Conservation (phyloP, 768 basidiomycete species). For the Suillus occidentalis region DNA sequence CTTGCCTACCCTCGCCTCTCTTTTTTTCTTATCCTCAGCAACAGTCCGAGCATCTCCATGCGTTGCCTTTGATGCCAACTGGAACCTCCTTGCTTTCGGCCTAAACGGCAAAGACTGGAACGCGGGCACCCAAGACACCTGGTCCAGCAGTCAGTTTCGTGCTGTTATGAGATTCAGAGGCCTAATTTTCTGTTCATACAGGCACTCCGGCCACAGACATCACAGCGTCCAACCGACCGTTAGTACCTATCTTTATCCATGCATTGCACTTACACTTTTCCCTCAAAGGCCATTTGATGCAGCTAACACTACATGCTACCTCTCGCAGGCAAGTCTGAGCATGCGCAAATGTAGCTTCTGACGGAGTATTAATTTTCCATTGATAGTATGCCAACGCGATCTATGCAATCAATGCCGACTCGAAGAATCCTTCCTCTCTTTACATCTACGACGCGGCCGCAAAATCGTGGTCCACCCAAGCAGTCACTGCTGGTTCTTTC, state of each 20-base stretch:
- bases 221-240: slow-evolving; percentile 78
- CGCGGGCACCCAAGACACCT: slow-evolving; percentile 68
- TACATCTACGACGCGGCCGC: slow-evolving; percentile 79
- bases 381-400: slow-evolving; percentile 83
- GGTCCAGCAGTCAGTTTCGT: slow-evolving; percentile 51
- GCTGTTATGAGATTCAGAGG: background rate
- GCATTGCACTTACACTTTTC: slow-evolving; percentile 6
- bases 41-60: slow-evolving; percentile 52
- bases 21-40: slow-evolving; percentile 44
- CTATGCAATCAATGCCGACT: slow-evolving; percentile 81
- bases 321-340: slow-evolving; percentile 52
- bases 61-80: slow-evolving; percentile 74
- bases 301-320: slow-evolving; percentile 65
- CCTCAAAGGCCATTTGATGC: slow-evolving; percentile 62
- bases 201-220: slow-evolving; percentile 56
- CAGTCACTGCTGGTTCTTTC: slow-evolving; percentile 50
- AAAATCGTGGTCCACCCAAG: slow-evolving; percentile 79
- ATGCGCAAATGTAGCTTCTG: background rate
- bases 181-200: slow-evolving; percentile 14
- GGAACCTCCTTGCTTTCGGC: slow-evolving; percentile 87
- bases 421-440: slow-evolving; percentile 61
- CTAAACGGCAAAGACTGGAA: slow-evolving; percentile 83
- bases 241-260: slow-evolving; percentile 12
- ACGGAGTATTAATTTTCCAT: slow-evolving; percentile 10
- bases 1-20: slow-evolving; percentile 49